Evolutionary conservation across 2,329 filamentous ascomycete species (phyloP), one percentile per base, ranked within the genome.

Genomic region (Coniochaeta prunicola): DNA sequence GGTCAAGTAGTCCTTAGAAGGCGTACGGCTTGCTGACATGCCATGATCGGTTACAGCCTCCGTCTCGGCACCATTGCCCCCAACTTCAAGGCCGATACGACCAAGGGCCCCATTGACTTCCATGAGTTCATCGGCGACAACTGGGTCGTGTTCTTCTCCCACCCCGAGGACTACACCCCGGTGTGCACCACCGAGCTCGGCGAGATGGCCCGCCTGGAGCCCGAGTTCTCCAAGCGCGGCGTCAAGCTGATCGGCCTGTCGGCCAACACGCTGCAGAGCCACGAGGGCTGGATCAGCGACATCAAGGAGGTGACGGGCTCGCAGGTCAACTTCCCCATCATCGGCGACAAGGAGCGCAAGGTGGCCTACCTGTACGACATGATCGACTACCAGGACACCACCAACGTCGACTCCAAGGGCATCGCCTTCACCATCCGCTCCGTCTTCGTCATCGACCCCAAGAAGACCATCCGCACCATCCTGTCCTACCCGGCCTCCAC

Each of bases 131-230:
- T 92, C 64, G 87, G 86, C 69, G 80, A 88, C 79, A 87, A 82
- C 69, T 93, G 90, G 90, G 85, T 88, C 60, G 84, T 94, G 64
- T 80, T 94, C 67, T 93, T 94, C 81, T 91, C 88, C 33, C 90
- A 93, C 78, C 90, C 90, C 3, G 88, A 88, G 74, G 92, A 96
- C 76, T 96, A 90, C 81, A 96, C 92, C 1, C 92, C 92, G 58
- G 92, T 96, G 61, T 97, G 92, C 83, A 97, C 92, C 64, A 97
- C 92, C 58, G 92, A 97, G 80, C 88, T 97, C 63, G 92, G 92
- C 63, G 92, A 92, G 61, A 96, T 97, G 69, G 90, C 92, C 67
- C 94, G 92, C 77, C 82, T 96, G 63, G 87, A 91, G 79, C 84
- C 86, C 68, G 91, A 96, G 76, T 96, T 97, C 76, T 83, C 86